Percentiles rank a stretch among this genome's conserved stretches.
These are phyloP conservation scores for Trichophyton benhamiae DNA, from an alignment of 2,329 filamentous ascomycete genomes.

Conservation along the genomic window DNA sequence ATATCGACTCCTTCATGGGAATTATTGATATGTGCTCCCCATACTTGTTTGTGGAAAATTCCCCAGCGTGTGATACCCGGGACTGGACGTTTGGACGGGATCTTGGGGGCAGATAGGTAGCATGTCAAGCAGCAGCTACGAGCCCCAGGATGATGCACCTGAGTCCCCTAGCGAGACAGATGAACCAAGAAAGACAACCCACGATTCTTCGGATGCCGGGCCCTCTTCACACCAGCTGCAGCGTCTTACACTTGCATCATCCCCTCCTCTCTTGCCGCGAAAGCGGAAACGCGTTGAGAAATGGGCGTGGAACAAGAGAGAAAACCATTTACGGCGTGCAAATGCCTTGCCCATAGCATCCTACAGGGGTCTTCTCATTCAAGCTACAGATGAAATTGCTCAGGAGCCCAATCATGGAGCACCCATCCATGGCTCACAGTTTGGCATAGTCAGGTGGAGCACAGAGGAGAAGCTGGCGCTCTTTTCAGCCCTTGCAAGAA, in stretches of 20 bases:
- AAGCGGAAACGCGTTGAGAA: not conserved
- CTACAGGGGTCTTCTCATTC: slow-evolving; percentile 43
- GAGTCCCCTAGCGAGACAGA: not conserved
- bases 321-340: not conserved
- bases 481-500: slow-evolving; percentile 51
- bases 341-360: slow-evolving; percentile 9
- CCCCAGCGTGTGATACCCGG: not conserved
- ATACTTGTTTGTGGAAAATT: not conserved
- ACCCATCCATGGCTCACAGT: slow-evolving; percentile 38
- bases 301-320: slow-evolving; percentile 4
- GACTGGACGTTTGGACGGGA: not conserved
- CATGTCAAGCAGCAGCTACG: slow-evolving; percentile 6
- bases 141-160: not conserved
- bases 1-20: not conserved
- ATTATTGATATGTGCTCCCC: not conserved
- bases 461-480: slow-evolving; percentile 56
- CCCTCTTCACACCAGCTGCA: slow-evolving; percentile 13
- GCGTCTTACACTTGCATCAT: slow-evolving; percentile 9
- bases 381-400: slow-evolving; percentile 38
- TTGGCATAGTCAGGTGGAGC: slow-evolving; percentile 62
- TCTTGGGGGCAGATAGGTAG: not conserved
- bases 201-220: not conserved
- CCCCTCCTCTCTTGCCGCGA: not conserved
- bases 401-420: slow-evolving; percentile 7
- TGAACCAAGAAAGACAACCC: not conserved